phyloP scores from a whole-genome alignment of 352 stramenopile species.

The Pythium utonaiense region DNA sequence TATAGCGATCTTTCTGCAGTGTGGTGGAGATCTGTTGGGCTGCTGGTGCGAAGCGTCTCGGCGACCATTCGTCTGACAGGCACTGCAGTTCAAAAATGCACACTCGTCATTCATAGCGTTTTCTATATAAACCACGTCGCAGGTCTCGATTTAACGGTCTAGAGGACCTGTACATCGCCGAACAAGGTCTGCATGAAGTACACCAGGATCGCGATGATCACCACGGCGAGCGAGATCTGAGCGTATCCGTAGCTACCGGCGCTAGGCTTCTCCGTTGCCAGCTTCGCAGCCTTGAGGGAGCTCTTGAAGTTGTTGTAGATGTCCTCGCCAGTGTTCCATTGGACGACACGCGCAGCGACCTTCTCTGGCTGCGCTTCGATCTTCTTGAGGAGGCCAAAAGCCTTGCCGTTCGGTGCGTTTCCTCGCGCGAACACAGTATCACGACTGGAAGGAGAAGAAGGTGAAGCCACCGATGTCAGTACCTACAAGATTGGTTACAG shows the following conservation, averaged over 20 bases:
- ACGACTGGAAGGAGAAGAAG: background rate
- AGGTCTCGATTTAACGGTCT: no score
- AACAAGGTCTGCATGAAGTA: background rate
- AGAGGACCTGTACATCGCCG: background rate
- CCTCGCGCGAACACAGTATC: conserved; percentile 42
- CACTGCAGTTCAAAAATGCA: no score
- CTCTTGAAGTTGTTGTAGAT: conserved; percentile 28
- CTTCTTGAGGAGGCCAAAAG: conserved; percentile 33
- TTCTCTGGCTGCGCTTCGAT: conserved; percentile 33
- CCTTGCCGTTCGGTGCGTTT: conserved; percentile 24
- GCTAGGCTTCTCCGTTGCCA: background rate
- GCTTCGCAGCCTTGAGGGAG: conserved; percentile 1
- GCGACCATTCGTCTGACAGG: no score
- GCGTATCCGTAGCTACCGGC: background rate
- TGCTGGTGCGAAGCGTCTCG: no score
- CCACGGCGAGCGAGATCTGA: background rate
- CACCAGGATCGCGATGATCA: background rate
- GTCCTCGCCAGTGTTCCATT: conserved; percentile 50
- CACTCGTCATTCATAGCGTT: no score
- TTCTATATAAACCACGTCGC: no score
- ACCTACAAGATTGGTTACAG: no score
- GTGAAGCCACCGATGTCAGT: background rate
- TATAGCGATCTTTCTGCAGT: no score
- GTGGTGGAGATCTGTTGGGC: no score
- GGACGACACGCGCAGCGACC: conserved; percentile 33